Conservation (phyloP, 345 rosid species). For the Eutrema japonicum region DNA sequence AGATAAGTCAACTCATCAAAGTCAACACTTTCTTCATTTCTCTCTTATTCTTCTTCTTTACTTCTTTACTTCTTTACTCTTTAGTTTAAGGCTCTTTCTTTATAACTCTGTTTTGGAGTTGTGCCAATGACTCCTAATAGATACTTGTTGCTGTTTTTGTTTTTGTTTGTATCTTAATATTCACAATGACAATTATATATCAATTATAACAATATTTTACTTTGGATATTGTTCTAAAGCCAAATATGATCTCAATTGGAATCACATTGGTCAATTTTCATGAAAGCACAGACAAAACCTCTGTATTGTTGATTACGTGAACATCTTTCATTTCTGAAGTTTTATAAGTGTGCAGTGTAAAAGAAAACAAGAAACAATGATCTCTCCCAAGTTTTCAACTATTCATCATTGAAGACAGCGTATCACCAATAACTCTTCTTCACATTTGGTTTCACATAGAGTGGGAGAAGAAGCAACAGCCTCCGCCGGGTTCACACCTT, state of each 20-base stretch:
- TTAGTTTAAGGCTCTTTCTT: conserved; percentile 20
- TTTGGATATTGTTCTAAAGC: conserved; percentile 5
- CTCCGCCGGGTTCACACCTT: no score
- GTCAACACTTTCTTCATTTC: not conserved
- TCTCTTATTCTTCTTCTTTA: not conserved
- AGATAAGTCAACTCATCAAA: conserved; percentile 8
- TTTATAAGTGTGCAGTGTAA: no score
- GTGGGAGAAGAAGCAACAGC: no score
- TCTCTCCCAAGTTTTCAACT: no score
- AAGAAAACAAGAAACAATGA: no score
- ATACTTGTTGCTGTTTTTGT: conserved; percentile 6
- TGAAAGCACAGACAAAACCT: no score
- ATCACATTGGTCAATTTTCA: not conserved
- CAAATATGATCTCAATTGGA: not conserved
- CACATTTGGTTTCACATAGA: no score
- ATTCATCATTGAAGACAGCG: no score
- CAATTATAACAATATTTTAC: conserved; percentile 2
- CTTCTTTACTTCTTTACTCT: conserved; percentile 20
- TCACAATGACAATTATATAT: not conserved
- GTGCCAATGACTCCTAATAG: conserved; percentile 11
- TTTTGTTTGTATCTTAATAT: conserved; percentile 17
- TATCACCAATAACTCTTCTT: no score
- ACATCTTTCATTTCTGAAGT: no score
- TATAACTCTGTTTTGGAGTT: conserved; percentile 20
- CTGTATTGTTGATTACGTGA: no score